phyloP scores from a whole-genome alignment of 768 basidiomycete species.

The Leccinum fibrillosum region DNA sequence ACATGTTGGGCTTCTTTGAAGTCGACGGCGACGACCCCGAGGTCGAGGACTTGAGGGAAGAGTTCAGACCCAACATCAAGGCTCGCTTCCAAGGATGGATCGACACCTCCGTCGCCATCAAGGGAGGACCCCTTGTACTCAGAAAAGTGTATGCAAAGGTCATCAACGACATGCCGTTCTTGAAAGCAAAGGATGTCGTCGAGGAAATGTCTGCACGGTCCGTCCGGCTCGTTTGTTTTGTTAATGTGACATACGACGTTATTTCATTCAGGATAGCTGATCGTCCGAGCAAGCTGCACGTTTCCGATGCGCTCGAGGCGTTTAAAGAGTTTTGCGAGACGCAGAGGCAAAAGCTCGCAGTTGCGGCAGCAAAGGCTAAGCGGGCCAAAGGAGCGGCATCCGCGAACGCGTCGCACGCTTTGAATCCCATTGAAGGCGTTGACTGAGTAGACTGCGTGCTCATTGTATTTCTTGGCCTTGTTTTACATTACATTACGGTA shows the following conservation, averaged over 20 bases:
- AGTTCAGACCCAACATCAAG: slow-evolving; percentile 57
- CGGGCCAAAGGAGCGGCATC: neutral
- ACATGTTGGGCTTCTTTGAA: slow-evolving; percentile 50
- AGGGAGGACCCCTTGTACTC: slow-evolving; percentile 37
- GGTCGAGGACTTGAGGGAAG: slow-evolving; percentile 56
- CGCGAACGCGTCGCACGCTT: neutral
- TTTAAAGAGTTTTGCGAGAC: slow-evolving; percentile 47
- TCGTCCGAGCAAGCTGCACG: slow-evolving; percentile 49
- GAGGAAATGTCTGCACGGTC: slow-evolving; percentile 56
- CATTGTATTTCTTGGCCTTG: neutral
- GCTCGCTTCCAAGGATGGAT: slow-evolving; percentile 59
- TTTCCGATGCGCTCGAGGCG: slow-evolving; percentile 49
- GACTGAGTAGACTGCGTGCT: slow-evolving; percentile 21
- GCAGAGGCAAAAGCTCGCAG: slow-evolving; percentile 41
- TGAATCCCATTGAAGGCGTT: slow-evolving; percentile 28
- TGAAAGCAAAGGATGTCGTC: slow-evolving; percentile 48
- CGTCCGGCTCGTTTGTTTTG: slow-evolving; percentile 4
- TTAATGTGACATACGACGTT: neutral
- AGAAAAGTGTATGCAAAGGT: slow-evolving; percentile 43
- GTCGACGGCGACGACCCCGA: slow-evolving; percentile 52
- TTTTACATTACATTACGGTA: slow-evolving; percentile 14
- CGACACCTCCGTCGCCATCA: slow-evolving; percentile 36
- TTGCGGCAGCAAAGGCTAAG: slow-evolving; percentile 16
- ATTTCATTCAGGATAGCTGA: slow-evolving; percentile 48
- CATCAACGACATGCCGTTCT: slow-evolving; percentile 54